These are phyloP conservation scores for Dimargaris verticillata DNA, from an alignment of 192 early-diverging fungal species.

Conservation along the genomic window DNA sequence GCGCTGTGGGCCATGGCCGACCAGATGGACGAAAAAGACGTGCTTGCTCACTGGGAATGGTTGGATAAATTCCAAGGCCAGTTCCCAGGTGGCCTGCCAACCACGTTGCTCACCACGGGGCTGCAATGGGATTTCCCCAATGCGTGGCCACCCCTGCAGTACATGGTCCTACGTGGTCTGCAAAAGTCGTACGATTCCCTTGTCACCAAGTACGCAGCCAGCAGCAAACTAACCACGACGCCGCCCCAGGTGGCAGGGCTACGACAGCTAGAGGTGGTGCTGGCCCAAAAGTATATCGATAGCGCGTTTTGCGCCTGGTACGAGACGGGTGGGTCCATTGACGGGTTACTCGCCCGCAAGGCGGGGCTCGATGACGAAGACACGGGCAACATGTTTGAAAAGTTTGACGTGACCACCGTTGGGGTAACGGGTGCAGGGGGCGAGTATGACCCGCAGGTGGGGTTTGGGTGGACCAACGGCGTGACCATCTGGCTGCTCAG, in stretches of 20 bases:
- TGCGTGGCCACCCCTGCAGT: constrained; percentile 50
- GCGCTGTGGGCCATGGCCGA: constrained; percentile 39
- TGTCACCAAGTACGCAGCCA: not conserved
- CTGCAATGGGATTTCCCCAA: constrained; percentile 64
- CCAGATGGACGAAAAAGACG: constrained; percentile 7
- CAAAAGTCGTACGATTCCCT: constrained; percentile 10
- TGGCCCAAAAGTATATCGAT: constrained; percentile 35
- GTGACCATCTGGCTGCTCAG: constrained; percentile 44
- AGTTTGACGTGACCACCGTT: constrained; percentile 36
- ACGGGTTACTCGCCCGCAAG: constrained; percentile 23
- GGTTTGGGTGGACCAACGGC: constrained; percentile 70
- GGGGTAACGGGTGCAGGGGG: constrained; percentile 39
- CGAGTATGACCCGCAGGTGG: constrained; percentile 50
- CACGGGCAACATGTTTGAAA: constrained; percentile 59
- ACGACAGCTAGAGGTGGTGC: constrained; percentile 9
- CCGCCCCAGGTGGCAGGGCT: constrained; percentile 9
- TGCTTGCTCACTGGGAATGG: constrained; percentile 12
- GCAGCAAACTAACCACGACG: not conserved
- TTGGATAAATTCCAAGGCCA: constrained; percentile 17
- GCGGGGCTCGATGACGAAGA: constrained; percentile 19
- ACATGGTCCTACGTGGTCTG: constrained; percentile 34
- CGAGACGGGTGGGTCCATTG: constrained; percentile 41
- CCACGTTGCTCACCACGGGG: constrained; percentile 34
- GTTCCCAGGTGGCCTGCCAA: constrained; percentile 42
- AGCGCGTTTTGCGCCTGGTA: constrained; percentile 54